Base-by-base conservation (phyloP, 2,329 filamentous ascomycete species). In the Coniochaeta sp. region DNA sequence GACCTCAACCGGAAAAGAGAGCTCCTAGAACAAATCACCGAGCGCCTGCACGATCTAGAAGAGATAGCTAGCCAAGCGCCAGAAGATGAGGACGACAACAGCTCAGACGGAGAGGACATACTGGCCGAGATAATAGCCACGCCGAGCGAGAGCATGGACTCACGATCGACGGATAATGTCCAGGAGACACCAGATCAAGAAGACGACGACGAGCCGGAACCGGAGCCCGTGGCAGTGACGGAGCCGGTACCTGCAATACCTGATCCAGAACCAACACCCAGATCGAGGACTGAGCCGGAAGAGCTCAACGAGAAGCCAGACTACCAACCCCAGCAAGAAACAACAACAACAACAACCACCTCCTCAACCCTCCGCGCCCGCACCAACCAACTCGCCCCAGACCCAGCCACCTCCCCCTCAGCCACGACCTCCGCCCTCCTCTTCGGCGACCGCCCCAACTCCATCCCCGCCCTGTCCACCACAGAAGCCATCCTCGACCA, bases 401-500 rank as follows among this genome's bases (percentile, higher is more conserved):
- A 22, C 6, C 31, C 6, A n/a, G 31, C 56, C 54, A 62, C 62
- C 44, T 14, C 14, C 56, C 5, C 56, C 19, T 50, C 58, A 38
- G 43, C 50, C 60, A 34, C 54, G 17, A 36, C 33, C 22, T n/a
- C 57, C 1, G 11, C 52, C 33, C 19, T 34, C 52, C 36, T 24
- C 28, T 24, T 33, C 28, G 26, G 14, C 34, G 14, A 33, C 28
- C 24, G 19, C 52, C 6, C 38, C n/a, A 11, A 8, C 26, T 6
- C 26, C 22, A 11, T 26, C 22, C 24, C 54, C 33, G 36, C 61
- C 12, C 67, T 74, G 7, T 68, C 74, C 11, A 81, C 83, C 17
- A 81, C 85, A 1, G 91, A 96, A 76, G 81, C 86, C 0, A 81
- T 92, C 34, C 83, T 96, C 50, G 85, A 90, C 67, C 83, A 89